Conservation (phyloP, 768 basidiomycete species). For the Boletales sp. region DNA sequence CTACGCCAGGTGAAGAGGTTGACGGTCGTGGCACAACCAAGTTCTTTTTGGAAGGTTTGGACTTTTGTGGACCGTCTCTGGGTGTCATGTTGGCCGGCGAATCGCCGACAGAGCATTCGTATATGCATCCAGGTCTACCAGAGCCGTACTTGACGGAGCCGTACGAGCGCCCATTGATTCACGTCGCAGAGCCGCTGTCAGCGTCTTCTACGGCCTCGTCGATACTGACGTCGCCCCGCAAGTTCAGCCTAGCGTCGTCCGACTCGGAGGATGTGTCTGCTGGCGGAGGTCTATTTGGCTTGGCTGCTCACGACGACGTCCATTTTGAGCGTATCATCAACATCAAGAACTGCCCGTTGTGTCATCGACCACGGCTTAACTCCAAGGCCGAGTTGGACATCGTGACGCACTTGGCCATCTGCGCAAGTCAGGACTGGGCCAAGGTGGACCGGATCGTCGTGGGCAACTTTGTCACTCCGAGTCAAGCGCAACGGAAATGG, state of each 20-base stretch:
- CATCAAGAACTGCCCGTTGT: constrained; percentile 90
- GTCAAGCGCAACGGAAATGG: constrained; percentile 97
- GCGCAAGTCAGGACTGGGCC: constrained; percentile 91
- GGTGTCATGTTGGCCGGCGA: constrained; percentile 28
- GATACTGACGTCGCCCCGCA: constrained; percentile 18
- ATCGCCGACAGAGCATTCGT: constrained; percentile 22
- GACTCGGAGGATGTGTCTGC: constrained; percentile 41
- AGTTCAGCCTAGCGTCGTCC: constrained; percentile 41
- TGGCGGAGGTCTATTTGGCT: background rate
- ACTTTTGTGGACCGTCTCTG: constrained; percentile 59
- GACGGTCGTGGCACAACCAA: constrained; percentile 30
- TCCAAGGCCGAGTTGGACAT: constrained; percentile 92
- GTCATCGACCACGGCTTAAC: constrained; percentile 82
- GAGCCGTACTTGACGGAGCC: constrained; percentile 41
- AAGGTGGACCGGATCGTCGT: constrained; percentile 87
- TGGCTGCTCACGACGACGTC: constrained; percentile 28
- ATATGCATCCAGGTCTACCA: constrained; percentile 9
- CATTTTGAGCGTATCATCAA: constrained; percentile 87
- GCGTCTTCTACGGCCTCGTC: constrained; percentile 8
- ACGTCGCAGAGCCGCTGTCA: constrained; percentile 29
- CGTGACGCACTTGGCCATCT: constrained; percentile 94
- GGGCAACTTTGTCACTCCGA: constrained; percentile 90
- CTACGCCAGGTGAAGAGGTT: constrained; percentile 46
- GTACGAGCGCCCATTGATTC: constrained; percentile 41
- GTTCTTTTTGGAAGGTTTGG: constrained; percentile 49